Conservation (phyloP, 805 yeast genomes). For the Candida cerambycidarum region DNA sequence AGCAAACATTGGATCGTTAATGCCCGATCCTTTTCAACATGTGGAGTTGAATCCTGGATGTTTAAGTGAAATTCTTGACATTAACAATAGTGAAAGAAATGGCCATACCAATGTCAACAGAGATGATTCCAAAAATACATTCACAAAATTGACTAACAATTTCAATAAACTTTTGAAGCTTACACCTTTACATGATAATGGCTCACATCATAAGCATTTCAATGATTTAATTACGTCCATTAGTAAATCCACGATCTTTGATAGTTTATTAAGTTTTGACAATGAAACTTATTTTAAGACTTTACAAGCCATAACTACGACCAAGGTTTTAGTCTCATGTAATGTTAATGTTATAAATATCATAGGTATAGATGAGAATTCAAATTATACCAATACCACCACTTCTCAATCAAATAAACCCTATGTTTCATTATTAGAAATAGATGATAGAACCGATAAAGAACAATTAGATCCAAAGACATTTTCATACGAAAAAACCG, state of each 20-base stretch:
- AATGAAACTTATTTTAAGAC: slow-evolving; percentile 8
- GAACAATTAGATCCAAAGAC: slow-evolving; percentile 4
- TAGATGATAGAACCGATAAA: slow-evolving; percentile 1
- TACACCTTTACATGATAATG: background rate
- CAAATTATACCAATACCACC: slow-evolving; percentile 23
- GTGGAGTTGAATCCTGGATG: slow-evolving; percentile 61
- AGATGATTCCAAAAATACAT: slow-evolving; percentile 23
- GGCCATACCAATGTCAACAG: slow-evolving; percentile 11
- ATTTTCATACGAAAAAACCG: slow-evolving; percentile 26
- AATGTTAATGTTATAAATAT: slow-evolving; percentile 53
- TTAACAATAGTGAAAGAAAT: slow-evolving; percentile 12
- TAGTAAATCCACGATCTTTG: slow-evolving; percentile 9
- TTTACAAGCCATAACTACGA: slow-evolving; percentile 10
- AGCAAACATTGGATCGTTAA: slow-evolving; percentile 52
- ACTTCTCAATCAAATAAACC: slow-evolving; percentile 21
- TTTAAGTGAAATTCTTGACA: slow-evolving; percentile 23
- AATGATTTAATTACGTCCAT: slow-evolving; percentile 10
- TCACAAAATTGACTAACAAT: slow-evolving; percentile 32
- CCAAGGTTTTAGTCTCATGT: slow-evolving; percentile 41
- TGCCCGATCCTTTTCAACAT: slow-evolving; percentile 51
- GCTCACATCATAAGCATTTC: slow-evolving; percentile 4
- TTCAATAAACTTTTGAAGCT: slow-evolving; percentile 28
- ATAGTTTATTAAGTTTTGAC: slow-evolving; percentile 12
- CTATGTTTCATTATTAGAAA: slow-evolving; percentile 21
- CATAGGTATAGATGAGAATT: slow-evolving; percentile 32